phyloP scores from a whole-genome alignment of 179 eudicot genomes.

The Pouteria campechiana region DNA sequence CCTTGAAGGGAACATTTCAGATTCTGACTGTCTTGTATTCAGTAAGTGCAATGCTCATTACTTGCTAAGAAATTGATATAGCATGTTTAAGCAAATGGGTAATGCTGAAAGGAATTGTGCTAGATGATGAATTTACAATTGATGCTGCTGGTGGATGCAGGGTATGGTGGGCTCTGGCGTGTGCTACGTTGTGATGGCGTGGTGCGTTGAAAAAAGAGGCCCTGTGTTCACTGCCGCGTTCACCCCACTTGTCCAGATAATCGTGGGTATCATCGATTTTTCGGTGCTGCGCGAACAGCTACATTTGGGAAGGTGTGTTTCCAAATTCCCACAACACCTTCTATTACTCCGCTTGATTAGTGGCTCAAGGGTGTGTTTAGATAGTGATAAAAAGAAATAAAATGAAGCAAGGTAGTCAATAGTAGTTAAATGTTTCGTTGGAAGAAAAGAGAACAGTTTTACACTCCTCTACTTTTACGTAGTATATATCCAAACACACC shows the following conservation, averaged over 20 bases:
- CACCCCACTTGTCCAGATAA: constrained; percentile 58
- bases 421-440: no score
- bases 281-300: constrained; percentile 50
- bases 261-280: constrained; percentile 41
- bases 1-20: constrained; percentile 47
- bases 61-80: neutral
- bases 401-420: no score
- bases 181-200: constrained; percentile 62
- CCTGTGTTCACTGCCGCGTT: constrained; percentile 86
- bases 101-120: neutral
- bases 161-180: constrained; percentile 74
- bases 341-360: neutral
- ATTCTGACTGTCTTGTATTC: constrained; percentile 41
- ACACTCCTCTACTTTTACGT: no score
- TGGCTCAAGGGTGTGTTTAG: no score
- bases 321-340: no score
- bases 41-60: constrained; percentile 27
- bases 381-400: no score
- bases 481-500: no score
- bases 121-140: neutral
- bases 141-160: constrained; percentile 16
- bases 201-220: constrained; percentile 77
- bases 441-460: no score
- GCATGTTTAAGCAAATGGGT: neutral
- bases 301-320: constrained; percentile 55